Conservation (phyloP, 352 stramenopile genomes). For the Blastocystis sp. region DNA sequence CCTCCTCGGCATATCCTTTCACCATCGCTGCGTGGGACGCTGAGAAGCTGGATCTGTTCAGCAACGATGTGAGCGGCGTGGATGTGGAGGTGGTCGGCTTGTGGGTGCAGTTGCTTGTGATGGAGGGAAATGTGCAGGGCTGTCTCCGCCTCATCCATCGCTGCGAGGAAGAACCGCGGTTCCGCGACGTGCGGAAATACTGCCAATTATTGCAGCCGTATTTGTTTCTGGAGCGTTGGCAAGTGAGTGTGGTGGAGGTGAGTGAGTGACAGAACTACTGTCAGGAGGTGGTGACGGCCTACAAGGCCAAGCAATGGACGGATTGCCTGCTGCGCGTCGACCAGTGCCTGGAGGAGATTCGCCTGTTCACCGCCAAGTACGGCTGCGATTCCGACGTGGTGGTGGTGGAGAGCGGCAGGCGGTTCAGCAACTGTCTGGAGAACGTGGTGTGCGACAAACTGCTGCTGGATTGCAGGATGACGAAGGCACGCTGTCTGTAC, state of each 20-base stretch:
- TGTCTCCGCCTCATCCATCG: neutral
- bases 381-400: neutral
- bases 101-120: constrained; percentile 37
- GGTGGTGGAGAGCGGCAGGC: neutral
- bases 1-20: constrained; percentile 25
- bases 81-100: constrained; percentile 12
- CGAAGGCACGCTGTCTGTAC: neutral
- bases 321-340: neutral
- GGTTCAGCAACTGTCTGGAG: constrained; percentile 34
- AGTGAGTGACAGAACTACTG: neutral
- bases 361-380: neutral
- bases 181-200: neutral
- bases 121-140: neutral
- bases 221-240: neutral
- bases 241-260: neutral
- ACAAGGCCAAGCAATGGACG: neutral
- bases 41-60: constrained; percentile 60
- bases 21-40: constrained; percentile 35
- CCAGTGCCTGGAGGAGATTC: constrained; percentile 1
- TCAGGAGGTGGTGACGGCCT: neutral
- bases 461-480: neutral
- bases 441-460: constrained; percentile 38
- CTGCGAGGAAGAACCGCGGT: constrained; percentile 42
- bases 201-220: neutral
- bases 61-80: constrained; percentile 35